Conservation (phyloP, 495 filamentous ascomycete genomes). For the Neurospora tetrasperma region DNA sequence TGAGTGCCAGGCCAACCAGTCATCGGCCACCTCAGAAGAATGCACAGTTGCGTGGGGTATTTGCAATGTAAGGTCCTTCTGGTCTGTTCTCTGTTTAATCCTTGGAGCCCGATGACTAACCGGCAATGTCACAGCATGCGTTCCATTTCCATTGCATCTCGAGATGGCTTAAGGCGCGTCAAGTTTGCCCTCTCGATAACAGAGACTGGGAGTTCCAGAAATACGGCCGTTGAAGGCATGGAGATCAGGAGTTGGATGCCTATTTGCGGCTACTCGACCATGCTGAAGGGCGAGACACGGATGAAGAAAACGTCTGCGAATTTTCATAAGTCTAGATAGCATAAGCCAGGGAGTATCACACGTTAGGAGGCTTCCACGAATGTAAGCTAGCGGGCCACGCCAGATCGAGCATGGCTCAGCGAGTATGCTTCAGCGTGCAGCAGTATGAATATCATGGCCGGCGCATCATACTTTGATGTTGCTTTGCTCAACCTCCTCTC, state of each 20-base stretch:
- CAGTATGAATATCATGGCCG: neutral
- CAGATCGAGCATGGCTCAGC: neutral
- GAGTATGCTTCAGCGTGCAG: neutral
- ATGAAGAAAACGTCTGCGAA: neutral
- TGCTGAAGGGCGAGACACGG: neutral
- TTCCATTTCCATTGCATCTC: constrained; percentile 99
- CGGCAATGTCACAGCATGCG: constrained; percentile 58
- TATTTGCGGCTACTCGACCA: neutral
- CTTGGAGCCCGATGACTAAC: constrained; percentile 6
- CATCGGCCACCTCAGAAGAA: constrained; percentile 92
- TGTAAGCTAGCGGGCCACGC: neutral
- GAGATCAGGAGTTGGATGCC: neutral
- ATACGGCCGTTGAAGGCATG: constrained; percentile 55
- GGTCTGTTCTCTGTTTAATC: neutral
- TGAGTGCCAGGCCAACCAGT: constrained; percentile 99
- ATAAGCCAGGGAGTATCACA: neutral
- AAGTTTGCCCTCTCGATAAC: constrained; percentile 97
- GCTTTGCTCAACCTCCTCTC: neutral
- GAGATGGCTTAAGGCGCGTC: constrained; percentile 97
- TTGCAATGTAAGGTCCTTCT: constrained; percentile 67
- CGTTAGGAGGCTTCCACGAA: neutral
- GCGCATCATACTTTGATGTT: neutral
- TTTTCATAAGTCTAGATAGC: neutral
- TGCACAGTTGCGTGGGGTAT: constrained; percentile 99
- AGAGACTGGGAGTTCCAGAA: constrained; percentile 99